Evolutionary conservation across 495 filamentous ascomycete species (phyloP).

Genomic region (Darksidea phi): DNA sequence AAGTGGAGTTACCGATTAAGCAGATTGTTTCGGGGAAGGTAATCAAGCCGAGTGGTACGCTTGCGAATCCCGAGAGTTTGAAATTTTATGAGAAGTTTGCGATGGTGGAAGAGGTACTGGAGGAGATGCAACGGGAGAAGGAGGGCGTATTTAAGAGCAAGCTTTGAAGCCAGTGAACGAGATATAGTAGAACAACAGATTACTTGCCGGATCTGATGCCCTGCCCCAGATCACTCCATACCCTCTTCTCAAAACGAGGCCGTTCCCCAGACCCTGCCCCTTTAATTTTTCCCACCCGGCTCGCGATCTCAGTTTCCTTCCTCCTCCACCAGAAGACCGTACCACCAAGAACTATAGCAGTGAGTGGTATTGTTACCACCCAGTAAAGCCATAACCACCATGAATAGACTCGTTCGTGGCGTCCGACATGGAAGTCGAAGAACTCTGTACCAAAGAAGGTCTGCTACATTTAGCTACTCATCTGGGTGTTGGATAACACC

Average conservation of each 20-base stretch:
- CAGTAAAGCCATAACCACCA: slow-evolving; percentile 29
- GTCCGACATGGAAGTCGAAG: slow-evolving; percentile 18
- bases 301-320: slow-evolving; percentile 8
- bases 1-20: slow-evolving; percentile 83
- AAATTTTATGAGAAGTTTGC: slow-evolving; percentile 80
- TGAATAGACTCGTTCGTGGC: slow-evolving; percentile 8
- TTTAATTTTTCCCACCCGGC: neutral
- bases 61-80: slow-evolving; percentile 71
- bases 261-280: neutral
- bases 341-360: neutral
- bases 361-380: slow-evolving; percentile 9
- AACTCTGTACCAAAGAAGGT: slow-evolving; percentile 22
- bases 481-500: too few relatives aligned
- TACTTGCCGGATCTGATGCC: too few relatives aligned
- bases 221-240: too few relatives aligned
- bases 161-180: neutral
- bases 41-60: slow-evolving; percentile 72
- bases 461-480: neutral
- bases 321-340: slow-evolving; percentile 12
- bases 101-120: slow-evolving; percentile 70
- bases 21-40: slow-evolving; percentile 74
- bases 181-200: neutral
- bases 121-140: slow-evolving; percentile 53
- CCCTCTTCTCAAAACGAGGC: too few relatives aligned
- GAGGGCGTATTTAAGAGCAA: slow-evolving; percentile 6